Base-by-base conservation (phyloP, 1,139 yeast genomes). In the Taiozyma sp. region DNA sequence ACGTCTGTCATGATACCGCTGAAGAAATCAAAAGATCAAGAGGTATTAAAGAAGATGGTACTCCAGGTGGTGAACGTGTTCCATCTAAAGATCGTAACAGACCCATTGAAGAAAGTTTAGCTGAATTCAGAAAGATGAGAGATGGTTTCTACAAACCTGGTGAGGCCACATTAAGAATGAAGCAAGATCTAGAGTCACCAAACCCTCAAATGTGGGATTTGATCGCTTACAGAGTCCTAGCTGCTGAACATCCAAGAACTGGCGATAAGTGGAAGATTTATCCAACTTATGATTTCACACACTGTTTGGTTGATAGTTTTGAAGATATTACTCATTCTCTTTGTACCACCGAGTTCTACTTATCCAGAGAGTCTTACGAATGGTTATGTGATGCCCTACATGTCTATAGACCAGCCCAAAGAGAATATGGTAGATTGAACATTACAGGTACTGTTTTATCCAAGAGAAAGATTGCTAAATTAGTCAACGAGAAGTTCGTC, bases 171-270 rank as follows among this genome's bases (percentile, higher is more conserved):
- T 77, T 95, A 66, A 84, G 99, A 73, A 93, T 95, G 99, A 93
- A 93, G 70, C 97, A 90, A 76, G 96, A 93, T 67, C 74, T 93
- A 57, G 69, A 71, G n/a, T 87, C 95, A 40, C 96, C 97, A 58
- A 88, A 90, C 60, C 99, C 99, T 23, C 99, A 93, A 73, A 95
- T 95, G 99, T 95, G 99, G 99, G 99, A 95, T 71, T 80, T 93
- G 61, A 96, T 93, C 54, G 99, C 99, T n/a, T 95, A 95, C 73
- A 83, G 99, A 70, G 97, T 95, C 8, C 76, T 95, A 62, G 78
- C 92, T 62, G 92, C 96, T 27, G 81, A 90, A 30, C 99, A 95
- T 71, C 96, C 93, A 70, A 85, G 99, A 72, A 93, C 99, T 16
- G 99, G 98, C 51, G 85, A 81, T 67, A 87, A 87, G 70, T 95